These are phyloP conservation scores for Ambrosia artemisiifolia DNA, from an alignment of 129 eudicot genomes.

Conservation along the genomic window DNA sequence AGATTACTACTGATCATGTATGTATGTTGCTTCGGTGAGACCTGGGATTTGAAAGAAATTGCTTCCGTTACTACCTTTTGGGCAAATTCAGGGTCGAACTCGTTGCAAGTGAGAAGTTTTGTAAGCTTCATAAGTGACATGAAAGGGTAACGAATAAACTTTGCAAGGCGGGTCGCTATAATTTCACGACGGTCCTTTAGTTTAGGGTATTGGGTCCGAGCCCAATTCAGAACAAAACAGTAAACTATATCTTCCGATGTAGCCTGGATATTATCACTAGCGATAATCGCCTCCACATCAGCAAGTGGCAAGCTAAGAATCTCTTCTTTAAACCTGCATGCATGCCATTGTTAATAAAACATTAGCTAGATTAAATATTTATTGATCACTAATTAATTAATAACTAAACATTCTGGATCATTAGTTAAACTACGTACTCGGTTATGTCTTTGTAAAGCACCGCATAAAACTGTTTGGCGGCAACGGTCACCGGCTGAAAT, in stretches of 20 bases:
- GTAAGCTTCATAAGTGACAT: slow-evolving; percentile 69
- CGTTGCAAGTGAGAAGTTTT: slow-evolving; percentile 45
- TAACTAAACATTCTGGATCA: background rate
- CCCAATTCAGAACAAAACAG: slow-evolving; percentile 61
- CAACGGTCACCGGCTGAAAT: slow-evolving; percentile 59
- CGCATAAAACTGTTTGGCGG: slow-evolving; percentile 61
- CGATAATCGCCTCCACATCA: slow-evolving; percentile 57
- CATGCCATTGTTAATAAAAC: no score
- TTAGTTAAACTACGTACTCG: slow-evolving; percentile 48
- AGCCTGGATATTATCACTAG: slow-evolving; percentile 64
- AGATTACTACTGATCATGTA: slow-evolving; percentile 24
- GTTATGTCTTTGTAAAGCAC: slow-evolving; percentile 58
- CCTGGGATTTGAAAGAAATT: slow-evolving; percentile 65
- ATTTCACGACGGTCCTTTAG: slow-evolving; percentile 59
- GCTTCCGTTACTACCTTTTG: slow-evolving; percentile 51
- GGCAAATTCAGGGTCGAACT: slow-evolving; percentile 45
- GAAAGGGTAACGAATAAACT: slow-evolving; percentile 61
- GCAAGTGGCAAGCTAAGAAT: slow-evolving; percentile 59
- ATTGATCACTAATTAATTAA: background rate
- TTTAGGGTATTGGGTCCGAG: slow-evolving; percentile 56
- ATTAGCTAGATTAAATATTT: no score
- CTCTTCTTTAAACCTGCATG: slow-evolving; percentile 54
- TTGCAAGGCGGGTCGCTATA: slow-evolving; percentile 37
- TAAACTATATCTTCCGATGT: slow-evolving; percentile 71
- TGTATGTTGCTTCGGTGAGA: slow-evolving; percentile 48